A percentile compares a stretch with the other conserved stretches of the same genome.
phyloP scores from a whole-genome alignment of 208 protist genomes.

The Kentomonas sorsogonicus region DNA sequence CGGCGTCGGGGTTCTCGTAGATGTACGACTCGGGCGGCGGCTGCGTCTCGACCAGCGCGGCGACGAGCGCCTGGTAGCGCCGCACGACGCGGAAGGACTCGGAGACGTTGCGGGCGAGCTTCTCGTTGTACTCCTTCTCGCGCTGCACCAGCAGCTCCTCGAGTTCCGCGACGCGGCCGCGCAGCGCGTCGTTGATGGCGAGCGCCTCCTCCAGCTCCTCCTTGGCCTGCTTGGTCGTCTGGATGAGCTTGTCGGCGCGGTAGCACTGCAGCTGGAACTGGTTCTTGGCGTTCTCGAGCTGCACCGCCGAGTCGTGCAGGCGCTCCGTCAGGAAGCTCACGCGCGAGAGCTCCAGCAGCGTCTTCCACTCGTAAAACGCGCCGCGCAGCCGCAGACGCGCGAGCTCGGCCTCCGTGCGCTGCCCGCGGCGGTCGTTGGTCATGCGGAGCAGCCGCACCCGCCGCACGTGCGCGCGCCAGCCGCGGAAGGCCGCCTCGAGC shows the following conservation, averaged over 20 bases:
- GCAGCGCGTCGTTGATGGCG: constrained; percentile 31
- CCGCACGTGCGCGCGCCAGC: constrained; percentile 45
- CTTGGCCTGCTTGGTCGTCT: constrained; percentile 42
- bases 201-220: constrained; percentile 30
- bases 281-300: constrained; percentile 85
- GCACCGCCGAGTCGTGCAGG: constrained; percentile 73
- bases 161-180: constrained; percentile 27
- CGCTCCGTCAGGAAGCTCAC: constrained; percentile 73
- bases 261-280: constrained; percentile 89
- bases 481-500: constrained; percentile 35
- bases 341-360: constrained; percentile 55
- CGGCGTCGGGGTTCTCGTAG: constrained; percentile 5
- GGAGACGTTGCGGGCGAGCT: constrained; percentile 27
- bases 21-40: constrained; percentile 9
- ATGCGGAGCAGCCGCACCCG: constrained; percentile 23
- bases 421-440: constrained; percentile 31
- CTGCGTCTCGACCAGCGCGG: constrained; percentile 15
- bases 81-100: constrained; percentile 32
- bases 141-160: constrained; percentile 31
- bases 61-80: constrained; percentile 22
- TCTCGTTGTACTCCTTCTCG: constrained; percentile 47
- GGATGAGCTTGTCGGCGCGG: constrained; percentile 62
- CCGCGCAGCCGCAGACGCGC: constrained; percentile 23
- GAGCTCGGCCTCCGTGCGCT: constrained; percentile 24
- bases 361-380: constrained; percentile 70